Conservation (phyloP, 345 rosid genomes). For the Atalantia buxifolia region DNA sequence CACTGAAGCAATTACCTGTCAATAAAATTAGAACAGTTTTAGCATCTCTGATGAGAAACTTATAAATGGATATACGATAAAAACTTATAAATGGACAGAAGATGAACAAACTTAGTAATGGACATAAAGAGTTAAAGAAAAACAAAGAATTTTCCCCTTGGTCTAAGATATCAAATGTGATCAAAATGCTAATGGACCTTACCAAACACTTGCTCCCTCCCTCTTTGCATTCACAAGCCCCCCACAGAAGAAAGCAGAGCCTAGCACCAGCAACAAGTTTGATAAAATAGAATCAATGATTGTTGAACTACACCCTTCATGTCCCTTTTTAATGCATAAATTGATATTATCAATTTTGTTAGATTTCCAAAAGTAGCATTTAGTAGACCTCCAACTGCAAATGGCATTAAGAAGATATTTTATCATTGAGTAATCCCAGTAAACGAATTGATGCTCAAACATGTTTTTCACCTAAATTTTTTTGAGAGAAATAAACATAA, state of each 20-base stretch:
- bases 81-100: too few species aligned
- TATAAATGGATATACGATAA: too few species aligned
- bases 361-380: slow-evolving; percentile 56
- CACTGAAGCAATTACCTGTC: slow-evolving; percentile 10
- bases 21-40: slow-evolving; percentile 2
- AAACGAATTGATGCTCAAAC: background rate
- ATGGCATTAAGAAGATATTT: background rate
- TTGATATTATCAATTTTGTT: slow-evolving; percentile 50
- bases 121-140: too few species aligned
- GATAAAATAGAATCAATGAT: slow-evolving; percentile 56
- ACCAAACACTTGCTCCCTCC: slow-evolving; percentile 43
- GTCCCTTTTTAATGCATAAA: slow-evolving; percentile 38
- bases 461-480: background rate
- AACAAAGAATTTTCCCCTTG: background rate
- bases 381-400: slow-evolving; percentile 29
- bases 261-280: slow-evolving; percentile 55
- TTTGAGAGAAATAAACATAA: background rate
- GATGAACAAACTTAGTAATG: too few species aligned
- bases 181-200: slow-evolving; percentile 26
- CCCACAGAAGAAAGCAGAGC: slow-evolving; percentile 52
- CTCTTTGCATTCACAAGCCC: slow-evolving; percentile 32
- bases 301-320: slow-evolving; percentile 53
- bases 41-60: background rate
- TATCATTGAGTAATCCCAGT: background rate
- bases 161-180: background rate